Base-by-base conservation (phyloP, 2,329 filamentous ascomycete genomes). In the Lachnellula willkommii region DNA sequence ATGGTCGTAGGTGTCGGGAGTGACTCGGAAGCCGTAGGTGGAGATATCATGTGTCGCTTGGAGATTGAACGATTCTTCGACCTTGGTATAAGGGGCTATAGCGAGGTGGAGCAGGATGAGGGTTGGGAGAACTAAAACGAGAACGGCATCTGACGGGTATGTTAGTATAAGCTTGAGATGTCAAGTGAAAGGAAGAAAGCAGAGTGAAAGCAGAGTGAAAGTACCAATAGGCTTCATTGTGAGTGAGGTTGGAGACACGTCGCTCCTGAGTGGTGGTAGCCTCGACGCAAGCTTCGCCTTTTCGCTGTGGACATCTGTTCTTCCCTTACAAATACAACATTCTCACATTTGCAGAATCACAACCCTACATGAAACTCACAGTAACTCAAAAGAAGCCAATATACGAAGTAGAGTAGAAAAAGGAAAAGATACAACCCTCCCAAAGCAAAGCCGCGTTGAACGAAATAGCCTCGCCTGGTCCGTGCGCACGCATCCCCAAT, bases 1-100 rank as follows among this genome's bases (percentile, higher is more conserved):
- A 76, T 99, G 94, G 70, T 99, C 94, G 75, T 95, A 99, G 74
- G 75, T 68, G 15, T 80, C 70, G 63, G 85, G 76, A 20, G 73
- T 69, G 1, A 76, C 79, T 0, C 90, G 89, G 1, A 89, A 83
- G 24, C 91, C 91, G 70, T 94, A 90, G 39, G 82, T 80, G 57
- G 96, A 72, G 37, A 99, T 87, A 71, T 99, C 94, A 72, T 97
- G 94, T 3, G 85, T 82, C 5, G 94, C 94, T 72, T 99, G 94
- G 56, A 97, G 84, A 71, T 96, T 96, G 81, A 99, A 97, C 0
- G 93, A 97, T 73, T 99, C 94, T 72, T 99, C 94, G 57, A 99
- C 94, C 72, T 99, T 99, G 55, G 92, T 96, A 75, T 95, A 93
- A 1, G 94, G 94, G 11, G 92, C 84, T 24, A 84, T 70, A 59